A percentile compares a stretch with the other conserved stretches of the same genome.
Conservation (phyloP, 2,329 filamentous ascomycete genomes). For the Penicillium sumatraense region DNA sequence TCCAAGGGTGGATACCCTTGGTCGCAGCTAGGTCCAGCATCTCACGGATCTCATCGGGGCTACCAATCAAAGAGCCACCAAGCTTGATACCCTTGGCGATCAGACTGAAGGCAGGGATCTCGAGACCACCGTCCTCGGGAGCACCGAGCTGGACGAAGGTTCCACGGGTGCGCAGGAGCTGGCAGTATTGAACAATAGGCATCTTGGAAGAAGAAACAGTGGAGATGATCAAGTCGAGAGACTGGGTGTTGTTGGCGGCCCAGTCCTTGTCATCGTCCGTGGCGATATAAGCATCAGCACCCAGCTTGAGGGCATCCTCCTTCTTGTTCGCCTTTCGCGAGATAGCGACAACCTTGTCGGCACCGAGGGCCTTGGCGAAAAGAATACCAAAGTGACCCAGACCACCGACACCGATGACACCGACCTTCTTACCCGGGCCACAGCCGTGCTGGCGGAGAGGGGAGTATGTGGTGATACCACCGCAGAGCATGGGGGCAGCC, state of each 20-base stretch:
- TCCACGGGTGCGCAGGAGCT: slow-evolving; percentile 22
- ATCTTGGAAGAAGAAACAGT: slow-evolving; percentile 59
- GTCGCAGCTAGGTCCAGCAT: slow-evolving; percentile 49
- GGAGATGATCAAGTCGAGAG: slow-evolving; percentile 60
- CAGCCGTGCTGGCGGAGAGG: slow-evolving; percentile 69
- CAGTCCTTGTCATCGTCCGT: slow-evolving; percentile 60
- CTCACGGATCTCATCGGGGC: slow-evolving; percentile 45
- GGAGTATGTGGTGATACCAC: slow-evolving; percentile 72
- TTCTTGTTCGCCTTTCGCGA: slow-evolving; percentile 56
- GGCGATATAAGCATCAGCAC: slow-evolving; percentile 60
- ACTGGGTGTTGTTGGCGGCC: slow-evolving; percentile 51
- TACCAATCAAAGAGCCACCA: slow-evolving; percentile 50
- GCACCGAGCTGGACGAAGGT: slow-evolving; percentile 66
- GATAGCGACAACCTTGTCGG: slow-evolving; percentile 60
- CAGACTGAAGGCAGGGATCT: slow-evolving; percentile 60
- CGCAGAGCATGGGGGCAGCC: slow-evolving; percentile 74
- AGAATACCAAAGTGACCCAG: slow-evolving; percentile 73
- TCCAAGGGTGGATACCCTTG: slow-evolving; percentile 46
- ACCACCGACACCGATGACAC: slow-evolving; percentile 72
- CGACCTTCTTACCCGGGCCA: slow-evolving; percentile 72
- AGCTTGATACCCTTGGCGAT: slow-evolving; percentile 57
- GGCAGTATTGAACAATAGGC: slow-evolving; percentile 22
- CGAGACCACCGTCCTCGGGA: slow-evolving; percentile 62
- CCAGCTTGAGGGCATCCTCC: slow-evolving; percentile 58
- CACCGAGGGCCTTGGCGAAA: slow-evolving; percentile 70